Conservation (phyloP, 768 basidiomycete species). For the Mycena olivaceomarginata region DNA sequence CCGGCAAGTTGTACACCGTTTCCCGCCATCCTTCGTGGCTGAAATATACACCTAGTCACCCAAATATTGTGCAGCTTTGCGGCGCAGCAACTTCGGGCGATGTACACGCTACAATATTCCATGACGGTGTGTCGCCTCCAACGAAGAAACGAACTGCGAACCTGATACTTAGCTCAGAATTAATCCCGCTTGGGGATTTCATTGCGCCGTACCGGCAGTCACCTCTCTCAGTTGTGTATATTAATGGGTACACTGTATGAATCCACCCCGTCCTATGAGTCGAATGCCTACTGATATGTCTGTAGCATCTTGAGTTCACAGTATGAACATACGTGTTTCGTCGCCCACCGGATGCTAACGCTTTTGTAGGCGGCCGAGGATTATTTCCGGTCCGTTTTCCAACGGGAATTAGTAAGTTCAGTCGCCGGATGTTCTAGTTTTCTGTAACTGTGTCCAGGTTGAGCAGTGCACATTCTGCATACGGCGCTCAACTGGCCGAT, state of each 20-base stretch:
- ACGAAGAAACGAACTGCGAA: background rate
- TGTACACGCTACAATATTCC: background rate
- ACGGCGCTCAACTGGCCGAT: background rate
- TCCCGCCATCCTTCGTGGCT: no score
- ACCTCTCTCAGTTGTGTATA: background rate
- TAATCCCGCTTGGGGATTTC: background rate
- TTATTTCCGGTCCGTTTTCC: background rate
- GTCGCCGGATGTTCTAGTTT: background rate
- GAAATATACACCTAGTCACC: no score
- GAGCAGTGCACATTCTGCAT: background rate
- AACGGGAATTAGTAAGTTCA: background rate
- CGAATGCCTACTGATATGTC: background rate
- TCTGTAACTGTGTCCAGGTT: background rate
- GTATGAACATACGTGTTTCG: background rate
- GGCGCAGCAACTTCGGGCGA: no score
- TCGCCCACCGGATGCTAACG: background rate
- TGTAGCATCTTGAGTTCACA: background rate
- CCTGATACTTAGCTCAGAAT: background rate
- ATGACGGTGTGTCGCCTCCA: background rate
- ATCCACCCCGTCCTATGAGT: background rate
- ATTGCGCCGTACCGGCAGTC: background rate
- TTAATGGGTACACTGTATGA: background rate
- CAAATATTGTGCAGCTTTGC: no score
- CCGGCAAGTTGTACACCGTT: background rate
- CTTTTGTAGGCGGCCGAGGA: background rate